Evolutionary conservation across 768 basidiomycete species (phyloP).

Genomic region (Punctularia strigosozonata): DNA sequence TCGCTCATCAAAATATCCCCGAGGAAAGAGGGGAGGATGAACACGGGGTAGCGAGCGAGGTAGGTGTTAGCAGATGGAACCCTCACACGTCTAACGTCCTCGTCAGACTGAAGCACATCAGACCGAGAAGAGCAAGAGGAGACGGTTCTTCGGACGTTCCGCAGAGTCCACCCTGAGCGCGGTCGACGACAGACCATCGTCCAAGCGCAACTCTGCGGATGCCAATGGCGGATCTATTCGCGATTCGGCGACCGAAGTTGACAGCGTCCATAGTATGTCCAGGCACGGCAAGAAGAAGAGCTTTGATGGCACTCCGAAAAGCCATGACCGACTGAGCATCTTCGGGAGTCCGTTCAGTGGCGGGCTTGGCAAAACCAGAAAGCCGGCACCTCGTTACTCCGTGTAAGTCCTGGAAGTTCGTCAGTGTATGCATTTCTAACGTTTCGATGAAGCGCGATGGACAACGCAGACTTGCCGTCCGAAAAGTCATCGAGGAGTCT

Average conservation of each 20-base stretch:
- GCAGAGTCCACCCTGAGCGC: constrained; percentile 21
- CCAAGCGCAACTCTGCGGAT: constrained; percentile 14
- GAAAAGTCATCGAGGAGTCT: constrained; percentile 38
- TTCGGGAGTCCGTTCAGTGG: constrained; percentile 61
- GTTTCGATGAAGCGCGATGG: constrained; percentile 18
- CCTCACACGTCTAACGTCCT: not conserved
- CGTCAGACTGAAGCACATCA: constrained; percentile 16
- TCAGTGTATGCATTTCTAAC: constrained; percentile 2
- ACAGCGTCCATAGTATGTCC: constrained; percentile 18
- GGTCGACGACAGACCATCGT: constrained; percentile 14
- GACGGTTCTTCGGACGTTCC: constrained; percentile 54
- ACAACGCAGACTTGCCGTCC: constrained; percentile 21
- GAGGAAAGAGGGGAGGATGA: constrained; percentile 40
- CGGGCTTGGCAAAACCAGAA: constrained; percentile 55
- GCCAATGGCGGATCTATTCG: constrained; percentile 12
- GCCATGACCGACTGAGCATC: constrained; percentile 62
- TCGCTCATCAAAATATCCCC: constrained; percentile 16
- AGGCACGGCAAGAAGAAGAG: constrained; percentile 39
- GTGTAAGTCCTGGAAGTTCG: constrained; percentile 31
- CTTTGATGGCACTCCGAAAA: constrained; percentile 31
- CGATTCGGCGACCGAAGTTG: constrained; percentile 15
- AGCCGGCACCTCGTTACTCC: constrained; percentile 71
- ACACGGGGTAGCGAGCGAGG: constrained; percentile 54
- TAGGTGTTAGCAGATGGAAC: constrained; percentile 30
- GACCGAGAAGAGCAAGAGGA: constrained; percentile 27